Conservation (phyloP, 192 early-diverging fungal genomes). For the Chytriomyces confervae region DNA sequence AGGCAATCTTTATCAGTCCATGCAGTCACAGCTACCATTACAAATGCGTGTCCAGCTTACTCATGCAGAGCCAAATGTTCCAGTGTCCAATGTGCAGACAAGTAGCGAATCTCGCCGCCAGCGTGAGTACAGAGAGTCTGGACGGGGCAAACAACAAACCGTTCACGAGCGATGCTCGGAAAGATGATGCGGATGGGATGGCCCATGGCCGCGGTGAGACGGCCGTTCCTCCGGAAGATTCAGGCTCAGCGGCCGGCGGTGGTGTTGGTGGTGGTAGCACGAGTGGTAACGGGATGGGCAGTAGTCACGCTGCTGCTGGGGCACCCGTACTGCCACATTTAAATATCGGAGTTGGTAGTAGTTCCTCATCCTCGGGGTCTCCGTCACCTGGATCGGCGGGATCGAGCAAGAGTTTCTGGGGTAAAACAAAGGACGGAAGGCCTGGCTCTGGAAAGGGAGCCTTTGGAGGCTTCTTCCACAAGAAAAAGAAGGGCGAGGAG, state of each 20-base stretch:
- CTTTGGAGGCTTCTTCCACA: constrained; percentile 15
- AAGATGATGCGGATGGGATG: background rate
- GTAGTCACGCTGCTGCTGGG: background rate
- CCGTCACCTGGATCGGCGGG: constrained; percentile 2
- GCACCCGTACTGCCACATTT: background rate
- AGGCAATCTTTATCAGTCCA: constrained; percentile 68
- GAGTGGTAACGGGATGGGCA: too few relatives aligned
- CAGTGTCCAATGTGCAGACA: constrained; percentile 69
- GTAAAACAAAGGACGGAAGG: background rate
- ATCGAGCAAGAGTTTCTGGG: constrained; percentile 9
- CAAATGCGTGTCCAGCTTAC: constrained; percentile 60
- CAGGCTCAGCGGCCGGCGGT: background rate
- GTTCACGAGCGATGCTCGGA: background rate
- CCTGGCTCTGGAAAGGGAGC: constrained; percentile 4
- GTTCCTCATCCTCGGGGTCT: background rate
- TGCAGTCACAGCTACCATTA: constrained; percentile 71
- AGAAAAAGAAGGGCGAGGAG: background rate
- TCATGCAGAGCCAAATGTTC: constrained; percentile 62
- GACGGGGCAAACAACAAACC: constrained; percentile 21
- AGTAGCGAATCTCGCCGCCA: constrained; percentile 64
- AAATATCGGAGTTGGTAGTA: background rate
- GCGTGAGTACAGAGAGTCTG: constrained; percentile 55
- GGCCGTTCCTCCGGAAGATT: constrained; percentile 26
- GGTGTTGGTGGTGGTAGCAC: too few relatives aligned
- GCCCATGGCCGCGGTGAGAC: constrained; percentile 22